Evolutionary conservation across 371 early-diverging fungal genomes (phyloP).

Genomic region (Circinella umbellata): DNA sequence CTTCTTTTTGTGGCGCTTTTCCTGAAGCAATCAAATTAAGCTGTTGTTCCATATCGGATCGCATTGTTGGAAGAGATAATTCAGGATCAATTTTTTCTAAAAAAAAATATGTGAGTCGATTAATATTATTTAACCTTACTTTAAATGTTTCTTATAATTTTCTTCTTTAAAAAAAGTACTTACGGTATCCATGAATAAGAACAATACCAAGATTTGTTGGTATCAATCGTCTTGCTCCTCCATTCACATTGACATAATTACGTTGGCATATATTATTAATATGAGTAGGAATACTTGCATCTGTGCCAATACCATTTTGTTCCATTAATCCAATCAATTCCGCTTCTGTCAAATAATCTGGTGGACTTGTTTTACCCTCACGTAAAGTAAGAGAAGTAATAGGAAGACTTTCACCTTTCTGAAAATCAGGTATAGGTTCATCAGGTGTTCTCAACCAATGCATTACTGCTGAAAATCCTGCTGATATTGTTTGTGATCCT

Average conservation of each 20-base stretch:
- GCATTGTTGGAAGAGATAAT: constrained; percentile 56
- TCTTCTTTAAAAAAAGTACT: too few species aligned
- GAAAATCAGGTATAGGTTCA: constrained; percentile 55
- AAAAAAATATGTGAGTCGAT: too few species aligned
- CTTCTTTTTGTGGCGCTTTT: constrained; percentile 42
- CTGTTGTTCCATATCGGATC: constrained; percentile 59
- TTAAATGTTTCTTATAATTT: too few species aligned
- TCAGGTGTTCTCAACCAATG: constrained; percentile 57
- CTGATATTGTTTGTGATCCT: constrained; percentile 34
- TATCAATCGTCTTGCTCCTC: constrained; percentile 41
- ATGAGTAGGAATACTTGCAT: constrained; percentile 80
- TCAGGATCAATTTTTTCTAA: constrained; percentile 61
- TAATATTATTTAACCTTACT: background rate
- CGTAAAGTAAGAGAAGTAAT: constrained; percentile 30
- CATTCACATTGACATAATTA: constrained; percentile 59
- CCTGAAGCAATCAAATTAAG: constrained; percentile 54
- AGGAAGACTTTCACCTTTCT: constrained; percentile 33
- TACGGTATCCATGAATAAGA: constrained; percentile 54
- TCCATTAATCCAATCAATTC: constrained; percentile 73
- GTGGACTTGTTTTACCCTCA: constrained; percentile 69
- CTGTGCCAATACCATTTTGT: constrained; percentile 82
- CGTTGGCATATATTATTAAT: constrained; percentile 75
- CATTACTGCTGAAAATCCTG: constrained; percentile 59
- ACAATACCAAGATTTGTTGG: constrained; percentile 61
- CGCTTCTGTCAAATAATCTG: constrained; percentile 70